Evolutionary conservation across 129 eudicot species (phyloP).

Genomic region (Helichrysum umbraculigerum): DNA sequence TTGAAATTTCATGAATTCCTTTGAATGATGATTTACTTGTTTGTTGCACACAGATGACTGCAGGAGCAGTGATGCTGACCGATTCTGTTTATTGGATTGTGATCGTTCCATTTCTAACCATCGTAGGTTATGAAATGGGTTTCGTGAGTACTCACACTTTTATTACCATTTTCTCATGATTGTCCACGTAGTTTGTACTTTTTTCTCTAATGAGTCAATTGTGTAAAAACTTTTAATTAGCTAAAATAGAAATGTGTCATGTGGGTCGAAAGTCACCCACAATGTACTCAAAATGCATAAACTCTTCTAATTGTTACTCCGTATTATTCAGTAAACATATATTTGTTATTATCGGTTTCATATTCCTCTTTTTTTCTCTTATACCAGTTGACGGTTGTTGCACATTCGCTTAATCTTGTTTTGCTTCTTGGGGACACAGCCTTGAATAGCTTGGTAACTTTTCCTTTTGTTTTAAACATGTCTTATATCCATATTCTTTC

Average conservation of each 20-base stretch:
- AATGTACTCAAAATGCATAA: not conserved
- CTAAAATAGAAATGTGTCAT: not conserved
- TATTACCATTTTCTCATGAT: not conserved
- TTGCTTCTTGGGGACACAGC: conserved; percentile 77
- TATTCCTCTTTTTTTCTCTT: conserved; percentile 8
- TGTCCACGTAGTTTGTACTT: not conserved
- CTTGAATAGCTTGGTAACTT: conserved; percentile 69
- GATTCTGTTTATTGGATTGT: conserved; percentile 74
- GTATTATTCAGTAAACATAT: not conserved
- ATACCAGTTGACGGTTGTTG: conserved; percentile 60
- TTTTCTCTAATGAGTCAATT: not conserved
- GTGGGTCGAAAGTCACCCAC: not conserved
- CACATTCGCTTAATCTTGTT: conserved; percentile 67
- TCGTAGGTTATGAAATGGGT: conserved; percentile 54
- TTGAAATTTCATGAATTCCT: not conserved
- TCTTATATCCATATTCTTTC: not conserved
- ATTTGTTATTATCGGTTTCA: conserved; percentile 2
- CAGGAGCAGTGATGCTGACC: conserved; percentile 79
- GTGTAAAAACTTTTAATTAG: too few relatives aligned
- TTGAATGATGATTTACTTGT: conserved; percentile 6
- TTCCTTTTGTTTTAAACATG: not conserved
- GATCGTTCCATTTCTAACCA: conserved; percentile 64
- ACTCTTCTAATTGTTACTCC: not conserved
- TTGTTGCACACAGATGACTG: conserved; percentile 60
- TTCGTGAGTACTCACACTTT: conserved; percentile 47